These are phyloP conservation scores for Yamadazyma olivae DNA, from an alignment of 805 yeast species.

Conservation along the genomic window DNA sequence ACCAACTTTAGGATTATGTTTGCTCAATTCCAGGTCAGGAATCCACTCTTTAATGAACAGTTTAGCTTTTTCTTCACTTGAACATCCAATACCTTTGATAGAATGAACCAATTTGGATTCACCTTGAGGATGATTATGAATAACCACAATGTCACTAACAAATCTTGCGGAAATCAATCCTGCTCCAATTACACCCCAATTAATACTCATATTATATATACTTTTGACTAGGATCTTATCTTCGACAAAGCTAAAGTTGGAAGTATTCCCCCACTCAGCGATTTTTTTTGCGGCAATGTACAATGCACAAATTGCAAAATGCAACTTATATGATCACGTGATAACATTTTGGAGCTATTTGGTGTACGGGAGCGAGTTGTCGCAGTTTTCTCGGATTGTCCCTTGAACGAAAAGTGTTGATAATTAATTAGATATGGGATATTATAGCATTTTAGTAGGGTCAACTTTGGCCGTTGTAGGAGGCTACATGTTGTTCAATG, in stretches of 20 bases:
- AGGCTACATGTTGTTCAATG: slow-evolving; percentile 78
- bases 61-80: slow-evolving; percentile 21
- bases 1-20: slow-evolving; percentile 12
- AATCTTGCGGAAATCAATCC: slow-evolving; percentile 1
- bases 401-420: not conserved
- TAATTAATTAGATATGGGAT: slow-evolving; percentile 6
- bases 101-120: slow-evolving; percentile 17
- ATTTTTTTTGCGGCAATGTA: no score
- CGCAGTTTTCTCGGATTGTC: not conserved
- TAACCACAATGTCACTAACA: not conserved
- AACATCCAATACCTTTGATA: slow-evolving; percentile 36
- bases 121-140: not conserved
- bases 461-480: slow-evolving; percentile 38
- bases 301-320: no score
- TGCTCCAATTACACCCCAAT: slow-evolving; percentile 5
- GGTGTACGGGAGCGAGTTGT: no score
- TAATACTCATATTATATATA: not conserved
- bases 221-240: no score
- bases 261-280: no score
- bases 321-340: no score
- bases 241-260: no score
- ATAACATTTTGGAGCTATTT: no score
- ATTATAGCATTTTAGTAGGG: slow-evolving; percentile 20
- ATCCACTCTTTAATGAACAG: not conserved
- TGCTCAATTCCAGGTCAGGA: not conserved